Evolutionary conservation across 2,329 filamentous ascomycete species (phyloP).

Genomic region (Corniculantispora saksenae): DNA sequence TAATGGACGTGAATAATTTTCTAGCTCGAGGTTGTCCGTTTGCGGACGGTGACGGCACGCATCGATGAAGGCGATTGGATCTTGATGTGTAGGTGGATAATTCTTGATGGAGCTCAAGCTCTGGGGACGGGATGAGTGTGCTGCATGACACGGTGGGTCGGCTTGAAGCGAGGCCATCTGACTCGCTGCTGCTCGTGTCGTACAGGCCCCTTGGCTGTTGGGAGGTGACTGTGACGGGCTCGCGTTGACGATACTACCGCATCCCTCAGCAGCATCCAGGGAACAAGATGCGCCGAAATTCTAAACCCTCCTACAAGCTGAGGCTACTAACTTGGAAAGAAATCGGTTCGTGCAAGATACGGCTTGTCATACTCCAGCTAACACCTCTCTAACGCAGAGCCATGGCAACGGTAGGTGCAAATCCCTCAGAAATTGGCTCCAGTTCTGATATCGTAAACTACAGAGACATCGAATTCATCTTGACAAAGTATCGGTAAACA

Average conservation of each 20-base stretch:
- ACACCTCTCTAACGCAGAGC: constrained; percentile 2
- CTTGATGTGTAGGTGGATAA: background rate
- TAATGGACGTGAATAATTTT: background rate
- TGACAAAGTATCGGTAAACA: constrained; percentile 24
- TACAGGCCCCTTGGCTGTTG: too few species aligned
- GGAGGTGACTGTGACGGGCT: too few species aligned
- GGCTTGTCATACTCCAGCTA: too few species aligned
- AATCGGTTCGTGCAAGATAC: constrained; percentile 3
- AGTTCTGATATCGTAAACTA: too few species aligned
- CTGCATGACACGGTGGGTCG: background rate
- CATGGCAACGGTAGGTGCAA: constrained; percentile 22
- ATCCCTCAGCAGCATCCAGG: background rate
- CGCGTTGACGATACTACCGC: too few species aligned
- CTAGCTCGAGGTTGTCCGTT: background rate
- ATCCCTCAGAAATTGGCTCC: background rate
- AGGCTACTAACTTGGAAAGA: constrained; percentile 23
- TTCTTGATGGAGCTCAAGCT: background rate
- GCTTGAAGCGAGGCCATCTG: background rate
- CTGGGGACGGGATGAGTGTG: background rate
- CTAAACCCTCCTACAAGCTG: background rate
- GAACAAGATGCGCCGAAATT: background rate
- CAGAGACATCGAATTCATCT: constrained; percentile 26
- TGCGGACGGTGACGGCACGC: background rate
- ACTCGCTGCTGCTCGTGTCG: background rate
- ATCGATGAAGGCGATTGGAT: background rate